A percentile compares a stretch with the other conserved stretches of the same genome.
Evolutionary conservation across 805 yeast species (phyloP).

Genomic region (Teunomyces lycoperdinae): DNA sequence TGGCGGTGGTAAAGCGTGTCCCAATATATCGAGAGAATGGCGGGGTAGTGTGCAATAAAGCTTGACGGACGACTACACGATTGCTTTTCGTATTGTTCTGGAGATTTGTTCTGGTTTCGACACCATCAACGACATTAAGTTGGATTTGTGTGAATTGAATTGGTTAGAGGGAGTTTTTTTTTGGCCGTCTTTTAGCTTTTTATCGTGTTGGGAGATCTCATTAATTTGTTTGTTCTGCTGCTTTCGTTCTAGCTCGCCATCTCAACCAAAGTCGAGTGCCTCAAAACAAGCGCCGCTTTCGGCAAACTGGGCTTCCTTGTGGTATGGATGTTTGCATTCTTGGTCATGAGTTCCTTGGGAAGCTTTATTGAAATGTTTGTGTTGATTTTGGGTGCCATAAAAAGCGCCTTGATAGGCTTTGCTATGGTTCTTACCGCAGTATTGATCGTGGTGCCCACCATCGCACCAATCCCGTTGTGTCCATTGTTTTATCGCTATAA

Average conservation of each 20-base stretch:
- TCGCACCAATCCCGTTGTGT: conserved; percentile 25
- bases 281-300: conserved; percentile 17
- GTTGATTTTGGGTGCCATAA: conserved; percentile 19
- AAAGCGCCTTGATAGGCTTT: conserved; percentile 28
- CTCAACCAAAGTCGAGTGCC: conserved; percentile 25
- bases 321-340: conserved; percentile 28
- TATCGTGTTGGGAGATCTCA: background rate
- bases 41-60: conserved; percentile 24
- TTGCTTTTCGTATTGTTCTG: background rate
- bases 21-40: conserved; percentile 40
- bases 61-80: conserved; percentile 14
- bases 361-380: conserved; percentile 27
- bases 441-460: conserved; percentile 28
- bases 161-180: no score
- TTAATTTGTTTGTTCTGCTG: no score
- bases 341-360: conserved; percentile 31
- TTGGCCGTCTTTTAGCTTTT: no score
- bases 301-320: conserved; percentile 34
- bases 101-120: background rate
- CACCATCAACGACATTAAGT: background rate
- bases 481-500: conserved; percentile 29
- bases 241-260: no score
- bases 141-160: no score
- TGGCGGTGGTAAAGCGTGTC: conserved; percentile 34
- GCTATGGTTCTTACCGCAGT: conserved; percentile 26